Percentiles rank a stretch among this genome's conserved stretches.
Conservation (phyloP, 1,284 basidiomycete genomes). For the Amylostereum chailletii region DNA sequence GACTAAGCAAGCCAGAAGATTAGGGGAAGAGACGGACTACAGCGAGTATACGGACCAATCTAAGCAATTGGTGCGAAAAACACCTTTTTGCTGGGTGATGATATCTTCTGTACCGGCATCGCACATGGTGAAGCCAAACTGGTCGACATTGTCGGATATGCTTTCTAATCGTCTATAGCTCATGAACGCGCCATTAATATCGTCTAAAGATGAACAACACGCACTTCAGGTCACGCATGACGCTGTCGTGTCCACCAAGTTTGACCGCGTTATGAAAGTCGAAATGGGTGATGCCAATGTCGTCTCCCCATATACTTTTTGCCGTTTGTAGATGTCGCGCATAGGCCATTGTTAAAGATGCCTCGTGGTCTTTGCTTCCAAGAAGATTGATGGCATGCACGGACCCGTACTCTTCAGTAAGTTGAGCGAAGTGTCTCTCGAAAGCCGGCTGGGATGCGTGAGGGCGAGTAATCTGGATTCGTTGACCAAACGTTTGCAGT, state of each 20-base stretch:
- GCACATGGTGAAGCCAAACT: conserved; percentile 80
- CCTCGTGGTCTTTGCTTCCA: conserved; percentile 88
- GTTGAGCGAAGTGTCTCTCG: conserved; percentile 83
- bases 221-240: conserved; percentile 68
- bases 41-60: conserved; percentile 62
- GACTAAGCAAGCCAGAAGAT: conserved; percentile 31
- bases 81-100: conserved; percentile 79
- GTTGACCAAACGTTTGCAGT: conserved; percentile 81
- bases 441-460: conserved; percentile 95
- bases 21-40: conserved; percentile 1
- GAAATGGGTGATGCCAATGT: conserved; percentile 75
- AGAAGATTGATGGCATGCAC: conserved; percentile 85
- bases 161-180: conserved; percentile 44
- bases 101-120: conserved; percentile 59
- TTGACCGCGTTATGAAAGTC: conserved; percentile 89
- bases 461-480: conserved; percentile 90
- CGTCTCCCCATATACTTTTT: conserved; percentile 45
- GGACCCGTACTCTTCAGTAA: conserved; percentile 76
- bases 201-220: conserved; percentile 10
- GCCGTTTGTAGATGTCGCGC: conserved; percentile 65
- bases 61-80: conserved; percentile 92
- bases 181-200: too few relatives aligned
- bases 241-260: conserved; percentile 83
- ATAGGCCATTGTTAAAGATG: conserved; percentile 78
- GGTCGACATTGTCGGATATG: conserved; percentile 62